Evolutionary conservation across 1,284 basidiomycete species (phyloP).

Genomic region (Gymnopus androsaceus): DNA sequence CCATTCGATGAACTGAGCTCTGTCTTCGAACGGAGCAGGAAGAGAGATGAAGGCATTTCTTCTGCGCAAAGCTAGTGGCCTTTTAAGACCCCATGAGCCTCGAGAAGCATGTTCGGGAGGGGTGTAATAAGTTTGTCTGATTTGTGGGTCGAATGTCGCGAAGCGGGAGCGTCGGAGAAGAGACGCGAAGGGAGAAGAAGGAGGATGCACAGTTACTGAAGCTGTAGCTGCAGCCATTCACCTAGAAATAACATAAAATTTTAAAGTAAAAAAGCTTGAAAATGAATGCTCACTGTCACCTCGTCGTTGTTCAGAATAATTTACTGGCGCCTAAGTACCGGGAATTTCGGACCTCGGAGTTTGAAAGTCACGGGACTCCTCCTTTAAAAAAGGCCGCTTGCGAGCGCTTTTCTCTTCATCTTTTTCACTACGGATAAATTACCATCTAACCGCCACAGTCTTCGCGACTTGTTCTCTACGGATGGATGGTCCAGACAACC

Average conservation of each 20-base stretch:
- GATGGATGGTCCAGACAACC: conserved; percentile 85
- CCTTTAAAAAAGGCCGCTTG: not conserved
- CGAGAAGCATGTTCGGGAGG: conserved; percentile 67
- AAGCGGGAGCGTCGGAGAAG: conserved; percentile 78
- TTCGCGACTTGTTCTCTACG: conserved; percentile 34
- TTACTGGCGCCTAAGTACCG: not conserved
- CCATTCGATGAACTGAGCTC: conserved; percentile 77
- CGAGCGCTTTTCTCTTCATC: not conserved
- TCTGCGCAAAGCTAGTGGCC: conserved; percentile 66
- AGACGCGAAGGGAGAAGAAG: conserved; percentile 65
- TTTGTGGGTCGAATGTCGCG: conserved; percentile 70
- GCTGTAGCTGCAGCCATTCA: conserved; percentile 15
- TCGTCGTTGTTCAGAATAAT: not conserved
- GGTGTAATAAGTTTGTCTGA: conserved; percentile 72
- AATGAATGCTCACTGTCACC: not conserved
- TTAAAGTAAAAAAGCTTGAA: not conserved
- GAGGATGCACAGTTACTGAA: conserved; percentile 29
- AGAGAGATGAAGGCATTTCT: conserved; percentile 63
- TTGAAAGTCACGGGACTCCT: not conserved
- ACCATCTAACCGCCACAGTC: conserved; percentile 59
- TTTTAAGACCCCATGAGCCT: conserved; percentile 80
- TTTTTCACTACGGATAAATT: conserved; percentile 86
- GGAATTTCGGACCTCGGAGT: not conserved
- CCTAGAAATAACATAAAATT: not conserved
- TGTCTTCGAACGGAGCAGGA: conserved; percentile 59